These are phyloP conservation scores for Colletotrichum aenigma DNA, from an alignment of 2,329 filamentous ascomycete genomes.

Conservation along the genomic window DNA sequence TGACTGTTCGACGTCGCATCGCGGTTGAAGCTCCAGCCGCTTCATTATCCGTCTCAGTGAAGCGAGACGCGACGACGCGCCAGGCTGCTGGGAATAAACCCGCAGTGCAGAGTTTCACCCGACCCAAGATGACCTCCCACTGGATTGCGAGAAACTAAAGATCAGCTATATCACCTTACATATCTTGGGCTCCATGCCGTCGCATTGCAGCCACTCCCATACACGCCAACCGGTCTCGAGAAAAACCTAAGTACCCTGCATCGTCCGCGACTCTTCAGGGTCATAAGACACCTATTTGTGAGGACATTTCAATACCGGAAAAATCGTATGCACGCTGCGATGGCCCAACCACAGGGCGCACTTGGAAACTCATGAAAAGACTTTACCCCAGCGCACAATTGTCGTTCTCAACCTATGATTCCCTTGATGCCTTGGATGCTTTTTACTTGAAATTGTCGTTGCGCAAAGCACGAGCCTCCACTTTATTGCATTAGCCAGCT, in stretches of 20 bases:
- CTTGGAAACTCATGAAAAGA: background rate
- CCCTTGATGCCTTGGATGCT: background rate
- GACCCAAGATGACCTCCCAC: background rate
- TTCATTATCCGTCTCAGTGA: background rate
- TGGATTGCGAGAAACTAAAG: background rate
- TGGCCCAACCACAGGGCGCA: background rate
- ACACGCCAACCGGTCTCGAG: too few species aligned
- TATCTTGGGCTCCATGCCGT: too few species aligned
- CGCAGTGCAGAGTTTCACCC: background rate
- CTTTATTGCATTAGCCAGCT: background rate
- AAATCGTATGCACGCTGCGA: background rate
- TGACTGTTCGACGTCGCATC: background rate
- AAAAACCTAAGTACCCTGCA: too few species aligned
- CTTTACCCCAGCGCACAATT: background rate
- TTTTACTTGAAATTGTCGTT: background rate
- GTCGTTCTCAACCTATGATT: background rate
- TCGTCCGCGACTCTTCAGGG: background rate
- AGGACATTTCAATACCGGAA: background rate
- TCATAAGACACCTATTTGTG: background rate
- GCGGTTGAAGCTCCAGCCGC: background rate
- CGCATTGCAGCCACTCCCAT: too few species aligned
- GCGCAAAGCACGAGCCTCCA: background rate
- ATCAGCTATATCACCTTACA: too few species aligned
- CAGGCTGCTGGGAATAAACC: background rate
- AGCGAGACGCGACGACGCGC: background rate